These are phyloP conservation scores for Letharia lupina DNA, from an alignment of 495 filamentous ascomycete genomes.

Conservation along the genomic window DNA sequence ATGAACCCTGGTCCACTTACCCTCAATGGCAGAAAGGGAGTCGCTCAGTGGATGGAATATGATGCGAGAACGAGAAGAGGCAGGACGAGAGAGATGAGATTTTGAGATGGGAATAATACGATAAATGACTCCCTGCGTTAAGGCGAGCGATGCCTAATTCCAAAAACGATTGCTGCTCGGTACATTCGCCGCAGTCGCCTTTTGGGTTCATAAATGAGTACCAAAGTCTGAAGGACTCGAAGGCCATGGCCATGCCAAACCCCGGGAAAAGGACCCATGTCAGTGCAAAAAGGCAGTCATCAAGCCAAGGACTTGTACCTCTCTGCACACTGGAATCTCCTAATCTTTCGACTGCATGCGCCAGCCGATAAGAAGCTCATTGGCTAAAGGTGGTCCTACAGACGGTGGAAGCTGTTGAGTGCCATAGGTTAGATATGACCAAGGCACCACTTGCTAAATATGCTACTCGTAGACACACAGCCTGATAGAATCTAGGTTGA, in stretches of 20 bases:
- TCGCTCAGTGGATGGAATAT: conserved; percentile 79
- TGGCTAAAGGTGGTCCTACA: not conserved
- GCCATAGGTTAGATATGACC: not conserved
- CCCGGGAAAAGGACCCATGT: not conserved
- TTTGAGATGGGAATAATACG: conserved; percentile 9
- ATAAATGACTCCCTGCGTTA: not conserved
- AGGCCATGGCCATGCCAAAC: not conserved
- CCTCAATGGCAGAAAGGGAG: conserved; percentile 50
- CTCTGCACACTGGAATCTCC: not conserved
- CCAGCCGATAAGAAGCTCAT: not conserved
- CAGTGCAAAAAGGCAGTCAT: not conserved
- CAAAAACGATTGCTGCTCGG: not conserved
- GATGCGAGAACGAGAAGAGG: conserved; percentile 53
- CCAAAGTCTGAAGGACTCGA: not conserved
- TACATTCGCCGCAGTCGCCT: not conserved
- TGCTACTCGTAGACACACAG: not conserved
- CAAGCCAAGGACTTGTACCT: not conserved
- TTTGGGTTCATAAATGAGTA: not conserved
- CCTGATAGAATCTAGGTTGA: not conserved
- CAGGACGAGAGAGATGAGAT: conserved; percentile 42
- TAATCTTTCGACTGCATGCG: not conserved
- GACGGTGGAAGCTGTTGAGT: not conserved
- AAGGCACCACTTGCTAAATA: not conserved
- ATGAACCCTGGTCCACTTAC: conserved; percentile 84
- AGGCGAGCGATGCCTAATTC: not conserved